Evolutionary conservation across 108 stramenopile species (phyloP).

Genomic region (Nitzschia palea): DNA sequence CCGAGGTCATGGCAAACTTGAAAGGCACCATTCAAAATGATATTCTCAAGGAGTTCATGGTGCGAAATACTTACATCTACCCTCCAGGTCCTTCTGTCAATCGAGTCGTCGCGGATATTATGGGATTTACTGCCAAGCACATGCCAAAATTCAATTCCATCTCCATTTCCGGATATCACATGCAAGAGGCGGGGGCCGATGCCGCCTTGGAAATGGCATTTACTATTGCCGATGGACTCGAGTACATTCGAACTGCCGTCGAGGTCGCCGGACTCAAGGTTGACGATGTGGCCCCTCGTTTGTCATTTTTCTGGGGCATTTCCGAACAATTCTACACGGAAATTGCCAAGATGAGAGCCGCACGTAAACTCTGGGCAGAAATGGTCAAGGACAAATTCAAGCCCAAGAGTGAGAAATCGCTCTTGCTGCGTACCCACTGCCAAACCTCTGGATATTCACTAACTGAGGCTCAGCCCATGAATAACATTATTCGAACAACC

Average conservation of each 20-base stretch:
- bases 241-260: slow-evolving; percentile 90
- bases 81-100: slow-evolving; percentile 89
- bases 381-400: slow-evolving; percentile 85
- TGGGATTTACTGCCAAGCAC: slow-evolving; percentile 90
- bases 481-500: slow-evolving; percentile 97
- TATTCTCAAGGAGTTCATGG: slow-evolving; percentile 98
- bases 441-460: slow-evolving; percentile 96
- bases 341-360: slow-evolving; percentile 92
- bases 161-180: slow-evolving; percentile 96
- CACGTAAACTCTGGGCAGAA: slow-evolving; percentile 90
- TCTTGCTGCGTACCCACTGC: slow-evolving; percentile 94
- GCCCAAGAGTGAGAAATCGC: slow-evolving; percentile 90
- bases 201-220: slow-evolving; percentile 95
- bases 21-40: slow-evolving; percentile 99
- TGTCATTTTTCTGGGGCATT: slow-evolving; percentile 98
- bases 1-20: slow-evolving; percentile 53
- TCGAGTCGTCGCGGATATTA: slow-evolving; percentile 90
- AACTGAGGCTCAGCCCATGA: slow-evolving; percentile 97
- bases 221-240: slow-evolving; percentile 95
- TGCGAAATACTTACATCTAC: slow-evolving; percentile 97
- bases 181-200: slow-evolving; percentile 99
- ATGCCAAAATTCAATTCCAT: slow-evolving; percentile 99
- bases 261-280: slow-evolving; percentile 86
- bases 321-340: slow-evolving; percentile 94
- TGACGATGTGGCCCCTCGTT: slow-evolving; percentile 93